Evolutionary conservation across 305 asterid genomes (phyloP).

Genomic region (Fraxinus dipetala): DNA sequence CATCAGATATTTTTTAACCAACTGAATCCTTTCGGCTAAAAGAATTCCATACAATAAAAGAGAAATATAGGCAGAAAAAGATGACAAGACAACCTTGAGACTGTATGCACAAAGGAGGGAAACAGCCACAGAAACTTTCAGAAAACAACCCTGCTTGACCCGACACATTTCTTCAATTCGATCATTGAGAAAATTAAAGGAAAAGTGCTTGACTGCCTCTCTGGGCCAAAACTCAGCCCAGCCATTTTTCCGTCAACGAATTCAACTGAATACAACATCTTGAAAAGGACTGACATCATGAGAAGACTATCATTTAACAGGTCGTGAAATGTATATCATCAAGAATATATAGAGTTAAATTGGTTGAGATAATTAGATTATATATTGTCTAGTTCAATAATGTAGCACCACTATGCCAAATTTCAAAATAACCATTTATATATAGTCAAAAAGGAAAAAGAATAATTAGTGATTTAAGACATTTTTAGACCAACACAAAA

Average conservation of each 20-base stretch:
- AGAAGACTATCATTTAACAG: not conserved
- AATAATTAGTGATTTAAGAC: not conserved
- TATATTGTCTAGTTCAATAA: not conserved
- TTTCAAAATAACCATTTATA: not conserved
- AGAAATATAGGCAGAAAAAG: not conserved
- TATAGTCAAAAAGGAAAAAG: not conserved
- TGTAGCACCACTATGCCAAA: not conserved
- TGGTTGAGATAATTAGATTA: not conserved
- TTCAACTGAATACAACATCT: not conserved
- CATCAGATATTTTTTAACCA: not conserved
- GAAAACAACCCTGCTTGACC: not conserved
- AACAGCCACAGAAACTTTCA: not conserved
- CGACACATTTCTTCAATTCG: not conserved
- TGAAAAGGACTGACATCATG: not conserved
- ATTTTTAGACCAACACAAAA: not conserved
- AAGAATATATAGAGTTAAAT: not conserved
- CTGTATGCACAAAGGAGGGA: not conserved
- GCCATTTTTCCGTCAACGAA: not conserved
- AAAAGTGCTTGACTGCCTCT: not conserved
- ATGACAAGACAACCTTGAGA: not conserved
- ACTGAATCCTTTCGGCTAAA: not conserved
- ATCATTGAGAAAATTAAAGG: not conserved
- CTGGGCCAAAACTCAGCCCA: not conserved
- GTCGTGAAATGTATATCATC: not conserved
- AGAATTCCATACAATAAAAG: not conserved